Evolutionary conservation across 2,329 filamentous ascomycete genomes (phyloP).

Genomic region (Ophiocordyceps robertsii): DNA sequence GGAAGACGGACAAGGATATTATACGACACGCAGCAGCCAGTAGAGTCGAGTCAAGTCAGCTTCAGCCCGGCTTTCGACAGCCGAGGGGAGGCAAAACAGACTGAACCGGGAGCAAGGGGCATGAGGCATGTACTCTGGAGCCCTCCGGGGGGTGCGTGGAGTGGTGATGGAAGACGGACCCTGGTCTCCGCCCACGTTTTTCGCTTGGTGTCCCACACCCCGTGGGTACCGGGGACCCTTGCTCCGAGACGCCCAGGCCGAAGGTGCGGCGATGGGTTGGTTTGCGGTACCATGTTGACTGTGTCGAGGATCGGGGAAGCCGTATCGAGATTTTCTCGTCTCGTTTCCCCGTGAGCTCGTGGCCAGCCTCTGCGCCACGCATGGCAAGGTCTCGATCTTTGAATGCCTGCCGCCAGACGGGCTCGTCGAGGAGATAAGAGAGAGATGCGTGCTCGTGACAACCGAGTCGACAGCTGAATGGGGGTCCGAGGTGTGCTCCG

Average conservation of each 20-base stretch:
- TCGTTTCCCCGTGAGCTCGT: too few species aligned
- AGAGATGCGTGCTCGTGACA: too few species aligned
- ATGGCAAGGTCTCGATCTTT: too few species aligned
- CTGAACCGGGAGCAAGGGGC: too few species aligned
- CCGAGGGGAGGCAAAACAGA: too few species aligned
- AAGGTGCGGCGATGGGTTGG: background rate
- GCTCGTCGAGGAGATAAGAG: too few species aligned
- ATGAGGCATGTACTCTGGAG: background rate
- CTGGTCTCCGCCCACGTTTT: conserved; percentile 1
- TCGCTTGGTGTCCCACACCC: background rate
- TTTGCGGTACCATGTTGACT: background rate
- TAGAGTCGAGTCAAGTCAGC: background rate
- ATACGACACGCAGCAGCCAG: background rate
- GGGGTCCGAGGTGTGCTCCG: background rate
- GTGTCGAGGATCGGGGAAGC: too few species aligned
- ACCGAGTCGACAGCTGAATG: too few species aligned
- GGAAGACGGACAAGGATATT: background rate
- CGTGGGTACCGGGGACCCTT: background rate
- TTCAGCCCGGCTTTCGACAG: too few species aligned
- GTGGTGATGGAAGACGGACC: background rate
- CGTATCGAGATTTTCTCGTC: too few species aligned
- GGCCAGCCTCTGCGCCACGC: too few species aligned
- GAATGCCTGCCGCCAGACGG: too few species aligned
- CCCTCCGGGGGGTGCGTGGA: background rate
- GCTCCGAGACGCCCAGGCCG: background rate